These are phyloP conservation scores for Ophiostoma triangulosporum DNA, from an alignment of 2,329 filamentous ascomycete species.

Conservation along the genomic window DNA sequence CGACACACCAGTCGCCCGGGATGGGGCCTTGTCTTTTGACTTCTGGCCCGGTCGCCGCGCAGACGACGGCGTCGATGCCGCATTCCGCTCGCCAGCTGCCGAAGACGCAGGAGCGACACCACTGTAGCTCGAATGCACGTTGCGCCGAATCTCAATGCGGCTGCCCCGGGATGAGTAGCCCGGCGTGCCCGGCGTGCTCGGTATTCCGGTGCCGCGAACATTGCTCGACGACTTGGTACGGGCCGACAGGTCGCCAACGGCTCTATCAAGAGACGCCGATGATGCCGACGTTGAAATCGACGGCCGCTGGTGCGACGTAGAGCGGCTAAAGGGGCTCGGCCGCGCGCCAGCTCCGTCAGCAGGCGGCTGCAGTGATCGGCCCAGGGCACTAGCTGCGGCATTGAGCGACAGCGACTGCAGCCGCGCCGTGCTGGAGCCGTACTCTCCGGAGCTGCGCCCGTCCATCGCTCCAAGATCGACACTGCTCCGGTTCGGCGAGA, in stretches of 20 bases:
- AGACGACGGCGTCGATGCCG: not conserved
- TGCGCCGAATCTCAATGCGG: constrained; percentile 10
- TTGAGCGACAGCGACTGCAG: constrained; percentile 37
- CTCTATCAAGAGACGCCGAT: not conserved
- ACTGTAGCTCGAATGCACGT: constrained; percentile 10
- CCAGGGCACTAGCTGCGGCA: constrained; percentile 41
- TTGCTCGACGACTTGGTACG: constrained; percentile 7
- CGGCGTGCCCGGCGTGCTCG: not conserved
- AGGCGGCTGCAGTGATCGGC: constrained; percentile 11
- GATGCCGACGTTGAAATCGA: not conserved
- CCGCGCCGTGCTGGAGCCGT: constrained; percentile 8
- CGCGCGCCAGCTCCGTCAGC: not conserved
- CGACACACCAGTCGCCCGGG: constrained; percentile 5
- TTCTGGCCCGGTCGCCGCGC: not conserved
- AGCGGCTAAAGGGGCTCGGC: not conserved
- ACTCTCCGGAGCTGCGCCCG: constrained; percentile 28
- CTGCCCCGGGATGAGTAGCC: not conserved
- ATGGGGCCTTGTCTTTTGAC: constrained; percentile 3
- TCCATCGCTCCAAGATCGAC: constrained; percentile 15
- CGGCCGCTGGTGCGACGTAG: constrained; percentile 8
- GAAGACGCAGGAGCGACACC: not conserved
- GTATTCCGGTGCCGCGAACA: not conserved
- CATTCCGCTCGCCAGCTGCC: not conserved
- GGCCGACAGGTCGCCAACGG: not conserved
- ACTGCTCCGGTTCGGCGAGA: constrained; percentile 18